Evolutionary conservation across 139 green algal genomes (phyloP).

Genomic region (Picochlorum sp.): DNA sequence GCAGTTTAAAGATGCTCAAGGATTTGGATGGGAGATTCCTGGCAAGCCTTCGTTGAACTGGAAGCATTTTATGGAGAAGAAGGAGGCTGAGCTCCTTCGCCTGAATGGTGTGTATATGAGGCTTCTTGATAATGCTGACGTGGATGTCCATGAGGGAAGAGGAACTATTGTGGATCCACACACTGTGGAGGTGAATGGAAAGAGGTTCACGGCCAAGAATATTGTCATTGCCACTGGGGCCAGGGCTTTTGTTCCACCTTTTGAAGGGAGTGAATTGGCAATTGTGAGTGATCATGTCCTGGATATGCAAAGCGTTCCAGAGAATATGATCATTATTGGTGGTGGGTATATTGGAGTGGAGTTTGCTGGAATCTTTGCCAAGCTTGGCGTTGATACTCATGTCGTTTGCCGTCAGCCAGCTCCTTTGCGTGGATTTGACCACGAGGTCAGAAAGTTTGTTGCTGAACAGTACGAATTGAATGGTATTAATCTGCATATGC

Average conservation of each 20-base stretch:
- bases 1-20: conserved; percentile 69
- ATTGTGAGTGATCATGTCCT: conserved; percentile 93
- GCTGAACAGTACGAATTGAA: conserved; percentile 32
- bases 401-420: conserved; percentile 60
- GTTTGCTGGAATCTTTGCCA: conserved; percentile 90
- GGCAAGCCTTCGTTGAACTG: not conserved
- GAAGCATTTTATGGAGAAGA: conserved; percentile 58
- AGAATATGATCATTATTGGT: conserved; percentile 73
- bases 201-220: conserved; percentile 53
- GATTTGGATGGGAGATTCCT: conserved; percentile 70
- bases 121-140: conserved; percentile 66
- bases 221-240: conserved; percentile 91
- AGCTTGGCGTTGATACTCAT: conserved; percentile 78
- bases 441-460: conserved; percentile 29
- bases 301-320: conserved; percentile 49
- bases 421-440: conserved; percentile 57
- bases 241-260: conserved; percentile 29
- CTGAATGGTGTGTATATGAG: conserved; percentile 88
- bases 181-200: conserved; percentile 68
- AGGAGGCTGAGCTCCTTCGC: conserved; percentile 60
- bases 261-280: conserved; percentile 54
- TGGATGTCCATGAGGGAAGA: conserved; percentile 66
- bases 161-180: conserved; percentile 75
- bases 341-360: conserved; percentile 96
- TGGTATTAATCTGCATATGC: conserved; percentile 9